Evolutionary conservation across 129 eudicot species (phyloP).

Genomic region (Chrysanthemum makinoi): DNA sequence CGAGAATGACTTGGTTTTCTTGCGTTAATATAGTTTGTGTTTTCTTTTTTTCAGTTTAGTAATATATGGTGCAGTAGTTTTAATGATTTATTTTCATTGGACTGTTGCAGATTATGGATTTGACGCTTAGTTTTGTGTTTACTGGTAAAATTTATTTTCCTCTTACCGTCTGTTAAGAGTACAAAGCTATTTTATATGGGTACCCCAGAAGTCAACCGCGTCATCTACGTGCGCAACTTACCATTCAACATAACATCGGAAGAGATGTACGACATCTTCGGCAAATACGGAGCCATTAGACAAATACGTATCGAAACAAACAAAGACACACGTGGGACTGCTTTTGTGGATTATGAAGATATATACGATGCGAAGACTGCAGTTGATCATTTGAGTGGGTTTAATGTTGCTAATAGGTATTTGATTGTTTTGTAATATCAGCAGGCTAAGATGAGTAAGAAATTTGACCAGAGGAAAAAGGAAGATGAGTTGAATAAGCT

Average conservation of each 20-base stretch:
- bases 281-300: conserved; percentile 80
- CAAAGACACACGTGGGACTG: conserved; percentile 81
- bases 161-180: no score
- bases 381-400: conserved; percentile 70
- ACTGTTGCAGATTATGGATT: conserved; percentile 15
- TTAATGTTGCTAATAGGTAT: conserved; percentile 74
- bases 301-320: conserved; percentile 74
- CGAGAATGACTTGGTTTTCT: conserved; percentile 25
- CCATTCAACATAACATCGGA: conserved; percentile 89
- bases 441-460: conserved; percentile 88
- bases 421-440: conserved; percentile 75
- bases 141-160: no score
- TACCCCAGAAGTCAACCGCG: conserved; percentile 67
- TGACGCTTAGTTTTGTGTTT: no score
- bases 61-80: conserved; percentile 18
- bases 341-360: conserved; percentile 75
- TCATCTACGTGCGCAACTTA: conserved; percentile 60
- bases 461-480: conserved; percentile 67
- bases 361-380: conserved; percentile 82
- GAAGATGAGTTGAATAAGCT: conserved; percentile 68
- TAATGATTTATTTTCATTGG: not conserved
- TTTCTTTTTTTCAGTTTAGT: not conserved
- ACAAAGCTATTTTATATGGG: no score
- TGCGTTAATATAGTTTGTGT: conserved; percentile 5
- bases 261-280: conserved; percentile 92